These are phyloP conservation scores for Leishmania arabica DNA, from an alignment of 208 protist species.

Conservation along the genomic window DNA sequence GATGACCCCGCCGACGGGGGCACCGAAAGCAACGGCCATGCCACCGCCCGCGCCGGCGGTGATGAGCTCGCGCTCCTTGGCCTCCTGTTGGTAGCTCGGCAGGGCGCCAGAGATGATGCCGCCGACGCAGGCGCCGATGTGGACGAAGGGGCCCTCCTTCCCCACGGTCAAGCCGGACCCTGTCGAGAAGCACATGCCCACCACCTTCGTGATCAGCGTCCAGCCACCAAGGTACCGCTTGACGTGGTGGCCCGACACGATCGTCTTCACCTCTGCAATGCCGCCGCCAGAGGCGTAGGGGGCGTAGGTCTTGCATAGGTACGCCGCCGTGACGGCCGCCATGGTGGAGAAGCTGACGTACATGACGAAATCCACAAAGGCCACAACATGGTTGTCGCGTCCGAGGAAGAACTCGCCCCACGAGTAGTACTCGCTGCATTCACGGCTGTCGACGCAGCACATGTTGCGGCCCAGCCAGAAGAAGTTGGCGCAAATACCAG, in stretches of 20 bases:
- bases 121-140: constrained; percentile 84
- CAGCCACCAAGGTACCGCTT: constrained; percentile 68
- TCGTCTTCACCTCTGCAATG: constrained; percentile 91
- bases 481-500: constrained; percentile 61
- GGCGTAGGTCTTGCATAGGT: constrained; percentile 69
- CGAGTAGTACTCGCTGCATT: constrained; percentile 54
- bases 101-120: constrained; percentile 63
- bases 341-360: constrained; percentile 55
- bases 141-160: constrained; percentile 91
- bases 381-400: constrained; percentile 34
- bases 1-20: constrained; percentile 77
- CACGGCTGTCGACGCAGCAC: constrained; percentile 51
- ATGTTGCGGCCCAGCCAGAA: constrained; percentile 59
- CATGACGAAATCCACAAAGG: constrained; percentile 56
- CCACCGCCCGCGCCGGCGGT: constrained; percentile 66
- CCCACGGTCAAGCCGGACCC: constrained; percentile 81
- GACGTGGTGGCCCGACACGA: constrained; percentile 74
- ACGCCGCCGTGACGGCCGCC: constrained; percentile 45
- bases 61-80: constrained; percentile 70
- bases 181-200: constrained; percentile 77
- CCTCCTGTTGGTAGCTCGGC: constrained; percentile 58
- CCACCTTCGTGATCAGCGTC: constrained; percentile 78
- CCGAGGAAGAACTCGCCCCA: constrained; percentile 74
- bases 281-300: constrained; percentile 81
- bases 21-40: constrained; percentile 81